A percentile compares a stretch with the other conserved stretches of the same genome.
phyloP scores from a whole-genome alignment of 2,329 filamentous ascomycete genomes.

The Xylaria hypoxylon region DNA sequence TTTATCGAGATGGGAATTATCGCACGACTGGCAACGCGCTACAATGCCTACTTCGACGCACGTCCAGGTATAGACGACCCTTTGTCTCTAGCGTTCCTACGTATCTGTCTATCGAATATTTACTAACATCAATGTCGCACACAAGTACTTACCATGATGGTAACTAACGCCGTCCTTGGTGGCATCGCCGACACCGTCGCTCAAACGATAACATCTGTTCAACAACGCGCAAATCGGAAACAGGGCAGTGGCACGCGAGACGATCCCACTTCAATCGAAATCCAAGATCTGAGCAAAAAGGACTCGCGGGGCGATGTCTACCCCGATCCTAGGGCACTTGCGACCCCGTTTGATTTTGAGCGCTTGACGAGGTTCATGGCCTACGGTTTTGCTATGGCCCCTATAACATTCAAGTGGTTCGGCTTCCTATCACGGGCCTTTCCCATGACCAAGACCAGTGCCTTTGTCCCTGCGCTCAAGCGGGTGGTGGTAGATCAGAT shows the following conservation, averaged over 20 bases:
- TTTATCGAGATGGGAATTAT: slow-evolving; percentile 89
- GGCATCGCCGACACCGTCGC: slow-evolving; percentile 97
- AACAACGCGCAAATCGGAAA: slow-evolving; percentile 74
- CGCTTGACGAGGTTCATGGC: slow-evolving; percentile 94
- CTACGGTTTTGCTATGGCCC: slow-evolving; percentile 96
- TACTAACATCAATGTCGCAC: slow-evolving; percentile 26
- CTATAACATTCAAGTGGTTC: slow-evolving; percentile 96
- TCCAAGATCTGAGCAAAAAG: slow-evolving; percentile 87
- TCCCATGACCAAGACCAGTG: slow-evolving; percentile 82
- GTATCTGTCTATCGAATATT: not conserved
- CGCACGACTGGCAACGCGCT: slow-evolving; percentile 83
- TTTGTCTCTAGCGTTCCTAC: not conserved
- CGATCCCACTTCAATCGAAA: slow-evolving; percentile 85
- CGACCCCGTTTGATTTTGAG: slow-evolving; percentile 95
- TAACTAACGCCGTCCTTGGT: slow-evolving; percentile 95
- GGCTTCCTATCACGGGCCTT: slow-evolving; percentile 84
- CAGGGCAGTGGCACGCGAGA: slow-evolving; percentile 67
- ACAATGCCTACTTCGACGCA: slow-evolving; percentile 93
- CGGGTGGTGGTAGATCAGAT: slow-evolving; percentile 93
- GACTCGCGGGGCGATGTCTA: slow-evolving; percentile 77
- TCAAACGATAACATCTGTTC: slow-evolving; percentile 88
- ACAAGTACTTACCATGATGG: slow-evolving; percentile 95
- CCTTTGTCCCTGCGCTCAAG: slow-evolving; percentile 84
- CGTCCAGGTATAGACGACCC: slow-evolving; percentile 74
- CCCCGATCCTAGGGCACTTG: slow-evolving; percentile 70